phyloP scores from a whole-genome alignment of 2,329 filamentous ascomycete species.

The Penicillium sp. region DNA sequence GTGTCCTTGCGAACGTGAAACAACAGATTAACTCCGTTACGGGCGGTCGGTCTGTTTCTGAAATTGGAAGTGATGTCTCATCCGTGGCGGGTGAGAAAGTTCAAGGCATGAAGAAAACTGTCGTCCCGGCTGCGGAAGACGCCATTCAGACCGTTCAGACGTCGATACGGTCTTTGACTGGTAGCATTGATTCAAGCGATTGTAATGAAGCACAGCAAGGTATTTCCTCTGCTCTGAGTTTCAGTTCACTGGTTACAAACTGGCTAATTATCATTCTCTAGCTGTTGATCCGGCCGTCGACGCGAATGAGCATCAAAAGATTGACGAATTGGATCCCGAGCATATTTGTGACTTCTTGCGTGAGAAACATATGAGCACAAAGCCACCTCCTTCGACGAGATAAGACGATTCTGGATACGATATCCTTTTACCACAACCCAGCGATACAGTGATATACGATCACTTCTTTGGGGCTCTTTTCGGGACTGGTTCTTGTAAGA shows the following conservation, averaged over 20 bases:
- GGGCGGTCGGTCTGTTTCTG: constrained; percentile 5
- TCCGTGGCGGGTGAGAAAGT: constrained; percentile 13
- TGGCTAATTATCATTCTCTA: background rate
- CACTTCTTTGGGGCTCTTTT: background rate
- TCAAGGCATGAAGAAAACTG: constrained; percentile 13
- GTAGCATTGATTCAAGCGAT: background rate
- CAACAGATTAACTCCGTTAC: constrained; percentile 12
- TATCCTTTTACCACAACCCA: background rate
- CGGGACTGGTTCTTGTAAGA: background rate
- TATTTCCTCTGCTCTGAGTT: background rate
- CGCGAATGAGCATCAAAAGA: constrained; percentile 25
- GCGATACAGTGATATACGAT: too few species aligned
- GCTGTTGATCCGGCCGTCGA: constrained; percentile 4
- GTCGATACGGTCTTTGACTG: constrained; percentile 8
- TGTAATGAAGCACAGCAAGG: constrained; percentile 1
- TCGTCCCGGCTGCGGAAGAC: constrained; percentile 19
- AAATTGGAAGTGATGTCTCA: constrained; percentile 13
- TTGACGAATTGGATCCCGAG: constrained; percentile 36
- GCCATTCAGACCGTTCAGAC: constrained; percentile 17
- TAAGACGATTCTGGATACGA: background rate
- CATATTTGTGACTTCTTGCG: constrained; percentile 38
- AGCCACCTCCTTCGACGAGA: constrained; percentile 11
- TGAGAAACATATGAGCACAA: constrained; percentile 34
- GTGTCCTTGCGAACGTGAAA: constrained; percentile 8
- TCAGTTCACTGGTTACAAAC: too few species aligned